These are phyloP conservation scores for Martensiomyces pterosporus DNA, from an alignment of 192 early-diverging fungal species.

Conservation along the genomic window DNA sequence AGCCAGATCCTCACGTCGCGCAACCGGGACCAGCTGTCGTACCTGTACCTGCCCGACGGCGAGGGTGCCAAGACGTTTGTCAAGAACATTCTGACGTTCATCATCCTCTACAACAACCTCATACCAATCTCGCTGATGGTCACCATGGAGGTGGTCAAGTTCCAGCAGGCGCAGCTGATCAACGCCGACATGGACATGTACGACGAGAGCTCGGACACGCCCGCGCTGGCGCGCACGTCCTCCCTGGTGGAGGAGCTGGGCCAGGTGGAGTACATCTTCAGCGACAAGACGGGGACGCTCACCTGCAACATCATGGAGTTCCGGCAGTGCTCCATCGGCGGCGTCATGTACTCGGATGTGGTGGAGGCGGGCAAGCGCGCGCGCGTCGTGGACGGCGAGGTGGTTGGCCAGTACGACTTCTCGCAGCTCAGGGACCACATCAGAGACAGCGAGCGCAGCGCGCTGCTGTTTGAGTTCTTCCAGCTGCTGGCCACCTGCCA, in stretches of 20 bases:
- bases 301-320: slow-evolving; percentile 91
- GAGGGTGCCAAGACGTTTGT: slow-evolving; percentile 64
- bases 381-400: slow-evolving; percentile 64
- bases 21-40: slow-evolving; percentile 43
- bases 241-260: slow-evolving; percentile 96
- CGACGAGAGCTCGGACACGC: slow-evolving; percentile 87
- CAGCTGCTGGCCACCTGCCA: slow-evolving; percentile 90
- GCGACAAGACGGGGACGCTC: slow-evolving; percentile 90
- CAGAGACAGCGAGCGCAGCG: slow-evolving; percentile 51
- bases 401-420: slow-evolving; percentile 64
- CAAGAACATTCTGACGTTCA: slow-evolving; percentile 90
- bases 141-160: slow-evolving; percentile 98
- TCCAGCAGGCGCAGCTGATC: slow-evolving; percentile 81
- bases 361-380: slow-evolving; percentile 89
- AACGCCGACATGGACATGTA: slow-evolving; percentile 95
- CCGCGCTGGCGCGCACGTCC: slow-evolving; percentile 87
- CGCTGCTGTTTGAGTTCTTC: slow-evolving; percentile 84
- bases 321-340: slow-evolving; percentile 85
- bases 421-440: slow-evolving; percentile 60
- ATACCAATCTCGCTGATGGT: slow-evolving; percentile 98
- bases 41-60: slow-evolving; percentile 38
- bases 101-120: slow-evolving; percentile 98
- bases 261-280: slow-evolving; percentile 96
- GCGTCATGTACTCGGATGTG: slow-evolving; percentile 82
- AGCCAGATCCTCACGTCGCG: slow-evolving; percentile 59